Conservation (phyloP, 1,139 yeast species). For the Schwanniomyces etchellsii region DNA sequence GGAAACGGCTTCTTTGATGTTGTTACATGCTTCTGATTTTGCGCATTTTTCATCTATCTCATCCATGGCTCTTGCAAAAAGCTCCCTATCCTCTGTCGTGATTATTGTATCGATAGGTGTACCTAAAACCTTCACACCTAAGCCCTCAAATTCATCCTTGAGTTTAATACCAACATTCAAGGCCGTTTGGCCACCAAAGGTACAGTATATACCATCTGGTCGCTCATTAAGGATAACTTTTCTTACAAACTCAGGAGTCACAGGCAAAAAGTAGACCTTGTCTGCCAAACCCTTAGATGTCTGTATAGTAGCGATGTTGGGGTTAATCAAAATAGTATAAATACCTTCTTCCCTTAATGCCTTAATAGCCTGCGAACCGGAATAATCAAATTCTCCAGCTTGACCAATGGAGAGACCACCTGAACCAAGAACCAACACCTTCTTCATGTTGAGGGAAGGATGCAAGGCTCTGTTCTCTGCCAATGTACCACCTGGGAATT, state of each 20-base stretch:
- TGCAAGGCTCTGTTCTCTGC: slow-evolving; percentile 67
- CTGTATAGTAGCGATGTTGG: slow-evolving; percentile 97
- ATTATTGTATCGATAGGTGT: slow-evolving; percentile 93
- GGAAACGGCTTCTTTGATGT: slow-evolving; percentile 70
- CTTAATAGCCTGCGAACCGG: slow-evolving; percentile 92
- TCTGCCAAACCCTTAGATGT: slow-evolving; percentile 98
- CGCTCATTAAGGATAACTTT: slow-evolving; percentile 91
- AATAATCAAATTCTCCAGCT: slow-evolving; percentile 99
- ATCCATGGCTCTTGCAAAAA: slow-evolving; percentile 91
- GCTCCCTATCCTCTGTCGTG: slow-evolving; percentile 96
- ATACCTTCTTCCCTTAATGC: slow-evolving; percentile 98
- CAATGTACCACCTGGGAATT: slow-evolving; percentile 83
- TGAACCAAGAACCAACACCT: slow-evolving; percentile 93
- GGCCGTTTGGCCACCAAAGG: slow-evolving; percentile 99
- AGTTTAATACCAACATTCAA: slow-evolving; percentile 90
- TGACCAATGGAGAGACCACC: slow-evolving; percentile 99
- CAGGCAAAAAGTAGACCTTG: slow-evolving; percentile 95
- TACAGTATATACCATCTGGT: slow-evolving; percentile 95
- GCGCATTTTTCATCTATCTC: slow-evolving; percentile 96
- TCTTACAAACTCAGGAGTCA: slow-evolving; percentile 91
- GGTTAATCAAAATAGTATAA: slow-evolving; percentile 90
- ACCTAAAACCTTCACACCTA: slow-evolving; percentile 94
- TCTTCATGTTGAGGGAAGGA: slow-evolving; percentile 81
- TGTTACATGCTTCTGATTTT: slow-evolving; percentile 77
- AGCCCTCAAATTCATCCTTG: slow-evolving; percentile 87